phyloP scores from a whole-genome alignment of 352 stramenopile species.

The Globisporangium carolinianum region DNA sequence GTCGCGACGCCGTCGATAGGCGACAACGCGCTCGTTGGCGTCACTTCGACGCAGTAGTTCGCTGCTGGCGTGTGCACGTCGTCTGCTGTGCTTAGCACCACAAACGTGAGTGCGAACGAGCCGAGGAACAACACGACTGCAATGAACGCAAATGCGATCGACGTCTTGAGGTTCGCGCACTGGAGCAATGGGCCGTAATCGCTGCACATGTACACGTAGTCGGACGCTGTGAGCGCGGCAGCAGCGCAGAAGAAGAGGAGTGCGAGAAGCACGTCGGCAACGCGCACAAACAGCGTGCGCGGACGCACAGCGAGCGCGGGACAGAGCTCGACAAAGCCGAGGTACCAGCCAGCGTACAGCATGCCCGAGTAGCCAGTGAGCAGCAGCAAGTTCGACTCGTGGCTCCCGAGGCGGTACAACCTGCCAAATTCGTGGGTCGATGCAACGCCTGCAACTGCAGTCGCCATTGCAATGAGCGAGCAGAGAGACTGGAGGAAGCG shows the following conservation, averaged over 20 bases:
- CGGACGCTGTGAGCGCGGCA: constrained; percentile 17
- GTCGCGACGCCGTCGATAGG: constrained; percentile 8
- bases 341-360: constrained; percentile 18
- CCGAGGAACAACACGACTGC: constrained; percentile 20
- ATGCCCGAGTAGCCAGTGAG: constrained; percentile 21
- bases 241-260: constrained; percentile 21
- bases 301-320: constrained; percentile 21
- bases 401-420: constrained; percentile 9
- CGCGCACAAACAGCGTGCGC: constrained; percentile 17
- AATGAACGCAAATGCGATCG: constrained; percentile 28
- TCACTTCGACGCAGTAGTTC: constrained; percentile 14
- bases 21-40: constrained; percentile 13
- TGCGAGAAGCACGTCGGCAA: constrained; percentile 20
- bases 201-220: constrained; percentile 27
- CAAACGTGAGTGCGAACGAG: constrained; percentile 30
- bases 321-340: constrained; percentile 27
- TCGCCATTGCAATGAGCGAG: constrained; percentile 20
- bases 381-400: constrained; percentile 17
- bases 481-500: constrained; percentile 21
- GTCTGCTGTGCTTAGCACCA: constrained; percentile 3
- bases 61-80: constrained; percentile 1
- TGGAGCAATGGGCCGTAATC: constrained; percentile 20
- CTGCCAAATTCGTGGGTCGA: constrained; percentile 7
- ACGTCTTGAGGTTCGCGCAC: constrained; percentile 34
- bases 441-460: constrained; percentile 5